Percentiles rank a stretch among this genome's conserved stretches.
phyloP scores from a whole-genome alignment of 2,329 filamentous ascomycete species.

The Pseudogymnoascus sp. region DNA sequence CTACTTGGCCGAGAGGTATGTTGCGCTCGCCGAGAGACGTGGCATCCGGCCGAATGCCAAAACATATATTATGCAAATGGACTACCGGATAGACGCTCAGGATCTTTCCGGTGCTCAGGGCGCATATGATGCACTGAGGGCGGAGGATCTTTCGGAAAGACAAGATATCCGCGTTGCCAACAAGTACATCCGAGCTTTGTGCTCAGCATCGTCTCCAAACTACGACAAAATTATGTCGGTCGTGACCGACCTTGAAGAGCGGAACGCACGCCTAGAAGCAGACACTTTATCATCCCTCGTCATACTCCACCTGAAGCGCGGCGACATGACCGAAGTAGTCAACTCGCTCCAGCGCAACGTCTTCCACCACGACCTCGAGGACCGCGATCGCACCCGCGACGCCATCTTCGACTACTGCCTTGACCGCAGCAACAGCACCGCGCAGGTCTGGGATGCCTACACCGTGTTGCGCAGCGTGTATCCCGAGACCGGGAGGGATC shows the following conservation, averaged over 20 bases:
- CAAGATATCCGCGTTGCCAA: constrained; percentile 61
- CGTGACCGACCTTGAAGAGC: constrained; percentile 64
- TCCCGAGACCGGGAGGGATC: constrained; percentile 55
- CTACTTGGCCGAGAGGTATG: constrained; percentile 65
- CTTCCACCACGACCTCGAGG: constrained; percentile 60
- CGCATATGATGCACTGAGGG: constrained; percentile 56
- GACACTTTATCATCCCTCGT: constrained; percentile 69
- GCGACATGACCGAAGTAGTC: constrained; percentile 71
- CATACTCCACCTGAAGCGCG: constrained; percentile 63
- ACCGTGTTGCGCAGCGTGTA: constrained; percentile 59
- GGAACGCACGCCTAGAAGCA: constrained; percentile 61
- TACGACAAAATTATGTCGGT: constrained; percentile 67
- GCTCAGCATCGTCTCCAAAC: constrained; percentile 50
- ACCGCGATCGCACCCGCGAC: constrained; percentile 59
- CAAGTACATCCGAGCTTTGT: constrained; percentile 63
- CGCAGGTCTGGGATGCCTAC: constrained; percentile 58
- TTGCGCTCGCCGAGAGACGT: constrained; percentile 57
- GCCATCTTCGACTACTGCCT: constrained; percentile 62
- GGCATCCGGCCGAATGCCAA: constrained; percentile 59
- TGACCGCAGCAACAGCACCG: constrained; percentile 53
- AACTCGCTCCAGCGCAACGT: constrained; percentile 73
- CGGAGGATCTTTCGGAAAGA: constrained; percentile 45
- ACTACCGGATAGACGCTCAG: constrained; percentile 64
- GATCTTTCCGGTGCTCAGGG: constrained; percentile 64
- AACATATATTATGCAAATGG: constrained; percentile 68